Percentiles rank a stretch among this genome's conserved stretches.
Conservation (phyloP, 2,329 filamentous ascomycete species). For the Beauveria rudraprayagi region DNA sequence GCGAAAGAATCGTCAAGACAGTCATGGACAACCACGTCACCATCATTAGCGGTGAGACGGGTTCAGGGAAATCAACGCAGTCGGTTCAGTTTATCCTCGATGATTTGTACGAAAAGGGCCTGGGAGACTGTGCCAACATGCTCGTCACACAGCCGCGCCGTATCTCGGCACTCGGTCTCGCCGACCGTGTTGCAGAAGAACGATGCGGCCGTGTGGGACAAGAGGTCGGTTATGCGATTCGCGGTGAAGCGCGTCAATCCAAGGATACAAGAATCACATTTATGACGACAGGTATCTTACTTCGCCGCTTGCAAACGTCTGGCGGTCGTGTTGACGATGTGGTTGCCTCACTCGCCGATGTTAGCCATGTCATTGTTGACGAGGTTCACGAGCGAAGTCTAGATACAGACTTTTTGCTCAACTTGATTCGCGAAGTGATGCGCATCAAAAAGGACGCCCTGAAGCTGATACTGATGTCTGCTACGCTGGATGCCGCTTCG, state of each 20-base stretch:
- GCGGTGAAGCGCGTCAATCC: constrained; percentile 75
- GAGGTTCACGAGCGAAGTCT: constrained; percentile 94
- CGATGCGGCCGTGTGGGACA: constrained; percentile 73
- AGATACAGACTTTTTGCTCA: constrained; percentile 89
- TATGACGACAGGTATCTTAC: constrained; percentile 87
- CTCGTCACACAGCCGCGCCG: constrained; percentile 91
- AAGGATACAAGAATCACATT: constrained; percentile 82
- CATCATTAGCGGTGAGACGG: constrained; percentile 94
- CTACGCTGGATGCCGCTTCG: constrained; percentile 79
- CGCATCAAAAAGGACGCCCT: constrained; percentile 66
- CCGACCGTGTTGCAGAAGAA: constrained; percentile 90
- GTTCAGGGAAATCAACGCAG: constrained; percentile 94
- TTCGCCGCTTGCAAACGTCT: constrained; percentile 84
- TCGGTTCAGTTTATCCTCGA: constrained; percentile 94
- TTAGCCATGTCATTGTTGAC: constrained; percentile 92
- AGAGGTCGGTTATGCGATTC: constrained; percentile 86
- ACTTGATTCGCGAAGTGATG: constrained; percentile 76
- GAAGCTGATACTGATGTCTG: constrained; percentile 92
- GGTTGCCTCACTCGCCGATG: constrained; percentile 71
- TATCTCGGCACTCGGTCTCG: constrained; percentile 88
- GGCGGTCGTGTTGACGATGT: constrained; percentile 75
- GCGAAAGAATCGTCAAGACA: constrained; percentile 65
- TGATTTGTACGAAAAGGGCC: constrained; percentile 68
- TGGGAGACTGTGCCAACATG: constrained; percentile 77
- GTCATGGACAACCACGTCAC: constrained; percentile 78